Evolutionary conservation across 2,329 filamentous ascomycete genomes (phyloP), one percentile per base, ranked within the genome.

Genomic region (Alternaria novae-zelandiae): DNA sequence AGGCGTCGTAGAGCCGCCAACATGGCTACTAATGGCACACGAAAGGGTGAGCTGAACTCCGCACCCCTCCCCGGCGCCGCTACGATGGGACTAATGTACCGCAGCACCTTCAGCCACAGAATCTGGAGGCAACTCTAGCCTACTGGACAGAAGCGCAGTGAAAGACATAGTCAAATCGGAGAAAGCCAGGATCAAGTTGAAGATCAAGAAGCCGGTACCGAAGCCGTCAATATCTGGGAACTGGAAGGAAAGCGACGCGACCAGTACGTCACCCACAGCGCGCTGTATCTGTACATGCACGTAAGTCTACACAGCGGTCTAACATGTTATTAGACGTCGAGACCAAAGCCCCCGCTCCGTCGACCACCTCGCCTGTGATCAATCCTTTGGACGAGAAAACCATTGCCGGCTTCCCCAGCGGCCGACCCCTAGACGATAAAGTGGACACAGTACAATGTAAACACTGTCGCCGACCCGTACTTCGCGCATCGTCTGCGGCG

Each of bases 391-490:
- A 96, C 72, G 90, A 94, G 64, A 88, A 85, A 65, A 89, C 92
- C 13, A 88, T 91, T 70, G 89, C 93, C 64, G 91, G 91, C 5
- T 97, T 97, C 79, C 86, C 89, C 5, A 94, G 90, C 50, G 93
- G 93, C 65, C 89, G 91, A 61, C 93, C 94, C 0, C 86, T 97
- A 70, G 90, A 94, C 71, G 94, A 97, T 74, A 86, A 85, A 60
- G 87, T 91, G 11, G 93, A 97, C 67, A 86, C 93, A 10, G 89
- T 96, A 54, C 81, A 83, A 70, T 99, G 95, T 86, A 97, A 96
- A 78, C 93, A 96, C 78, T 99, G 95, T 83, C 97, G 96, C 81
- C 94, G 96, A 73, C 91, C 91, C 55, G 88, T 97, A 12, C 84
- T 96, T 13, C 91, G 90, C 72, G 88, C 88, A 30, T 89, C 89